These are phyloP conservation scores for Talaromyces wortmannii DNA, from an alignment of 495 filamentous ascomycete species.

Conservation along the genomic window DNA sequence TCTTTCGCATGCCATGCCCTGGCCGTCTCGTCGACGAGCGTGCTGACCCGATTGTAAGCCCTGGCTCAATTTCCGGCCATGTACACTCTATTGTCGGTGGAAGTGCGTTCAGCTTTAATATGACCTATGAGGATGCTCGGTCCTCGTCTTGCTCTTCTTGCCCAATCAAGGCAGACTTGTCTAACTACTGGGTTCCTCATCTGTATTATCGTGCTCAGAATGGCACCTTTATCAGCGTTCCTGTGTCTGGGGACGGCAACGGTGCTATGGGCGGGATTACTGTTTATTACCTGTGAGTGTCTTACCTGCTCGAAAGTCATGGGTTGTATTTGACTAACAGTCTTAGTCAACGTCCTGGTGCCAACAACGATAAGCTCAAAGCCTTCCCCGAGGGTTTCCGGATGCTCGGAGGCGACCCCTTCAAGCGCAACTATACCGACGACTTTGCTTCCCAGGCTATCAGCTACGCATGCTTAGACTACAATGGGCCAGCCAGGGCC, in stretches of 20 bases:
- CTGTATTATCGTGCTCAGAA: conserved; percentile 62
- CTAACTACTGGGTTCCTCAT: conserved; percentile 71
- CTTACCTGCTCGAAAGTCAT: background rate
- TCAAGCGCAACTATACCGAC: conserved; percentile 11
- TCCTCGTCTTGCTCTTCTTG: conserved; percentile 62
- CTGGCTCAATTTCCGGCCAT: conserved; percentile 53
- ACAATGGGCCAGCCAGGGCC: conserved; percentile 5
- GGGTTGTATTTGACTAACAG: too few species aligned
- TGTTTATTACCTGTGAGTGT: conserved; percentile 64
- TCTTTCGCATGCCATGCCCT: conserved; percentile 6
- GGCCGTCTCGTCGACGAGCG: conserved; percentile 7
- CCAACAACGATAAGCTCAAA: conserved; percentile 50
- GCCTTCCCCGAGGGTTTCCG: conserved; percentile 68
- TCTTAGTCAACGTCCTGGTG: conserved; percentile 48
- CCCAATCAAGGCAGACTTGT: conserved; percentile 57
- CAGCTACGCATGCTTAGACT: conserved; percentile 16
- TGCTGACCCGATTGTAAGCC: conserved; percentile 62
- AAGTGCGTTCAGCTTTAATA: conserved; percentile 60
- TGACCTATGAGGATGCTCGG: conserved; percentile 50
- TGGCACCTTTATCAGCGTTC: conserved; percentile 45
- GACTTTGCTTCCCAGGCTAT: conserved; percentile 15
- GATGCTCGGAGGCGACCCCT: conserved; percentile 63
- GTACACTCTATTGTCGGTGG: conserved; percentile 72
- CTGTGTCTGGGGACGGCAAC: background rate
- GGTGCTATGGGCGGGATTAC: conserved; percentile 29